These are phyloP conservation scores for Mallotus japonicus DNA, from an alignment of 441 rosid species.

Conservation along the genomic window DNA sequence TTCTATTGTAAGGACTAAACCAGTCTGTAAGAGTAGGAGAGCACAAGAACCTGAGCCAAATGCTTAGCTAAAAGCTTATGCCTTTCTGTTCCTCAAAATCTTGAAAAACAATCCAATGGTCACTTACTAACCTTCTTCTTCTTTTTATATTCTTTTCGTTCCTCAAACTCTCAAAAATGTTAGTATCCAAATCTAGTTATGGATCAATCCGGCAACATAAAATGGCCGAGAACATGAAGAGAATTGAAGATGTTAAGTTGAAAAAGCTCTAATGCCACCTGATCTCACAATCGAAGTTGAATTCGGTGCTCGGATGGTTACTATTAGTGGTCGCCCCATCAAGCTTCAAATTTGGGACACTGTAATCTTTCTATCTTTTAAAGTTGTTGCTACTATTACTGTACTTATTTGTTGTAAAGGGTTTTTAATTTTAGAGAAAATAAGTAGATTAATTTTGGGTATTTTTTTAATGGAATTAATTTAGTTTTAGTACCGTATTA, in stretches of 20 bases:
- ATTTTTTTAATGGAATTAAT: too few relatives aligned
- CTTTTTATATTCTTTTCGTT: not conserved
- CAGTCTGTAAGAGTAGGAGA: constrained; percentile 66
- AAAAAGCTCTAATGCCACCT: constrained; percentile 26
- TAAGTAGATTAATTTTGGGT: too few relatives aligned
- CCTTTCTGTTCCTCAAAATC: constrained; percentile 22
- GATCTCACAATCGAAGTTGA: too few relatives aligned
- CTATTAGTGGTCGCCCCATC: too few relatives aligned
- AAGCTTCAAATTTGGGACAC: too few relatives aligned
- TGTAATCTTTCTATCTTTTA: too few relatives aligned
- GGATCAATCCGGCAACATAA: constrained; percentile 55
- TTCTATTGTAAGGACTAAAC: constrained; percentile 72
- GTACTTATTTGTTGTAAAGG: too few relatives aligned
- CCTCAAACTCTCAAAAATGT: constrained; percentile 29
- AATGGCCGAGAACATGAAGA: constrained; percentile 67
- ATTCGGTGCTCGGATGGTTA: too few relatives aligned
- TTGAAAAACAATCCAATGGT: not conserved
- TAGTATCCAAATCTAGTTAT: constrained; percentile 41
- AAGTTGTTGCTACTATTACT: too few relatives aligned
- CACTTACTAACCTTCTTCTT: not conserved
- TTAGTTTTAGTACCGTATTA: too few relatives aligned
- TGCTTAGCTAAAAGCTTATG: constrained; percentile 81
- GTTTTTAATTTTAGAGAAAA: too few relatives aligned
- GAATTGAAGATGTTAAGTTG: constrained; percentile 63
- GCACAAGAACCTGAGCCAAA: constrained; percentile 70